These are phyloP conservation scores for Warburgia ugandensis DNA, from an alignment of 164 flowering plant species.

Conservation along the genomic window DNA sequence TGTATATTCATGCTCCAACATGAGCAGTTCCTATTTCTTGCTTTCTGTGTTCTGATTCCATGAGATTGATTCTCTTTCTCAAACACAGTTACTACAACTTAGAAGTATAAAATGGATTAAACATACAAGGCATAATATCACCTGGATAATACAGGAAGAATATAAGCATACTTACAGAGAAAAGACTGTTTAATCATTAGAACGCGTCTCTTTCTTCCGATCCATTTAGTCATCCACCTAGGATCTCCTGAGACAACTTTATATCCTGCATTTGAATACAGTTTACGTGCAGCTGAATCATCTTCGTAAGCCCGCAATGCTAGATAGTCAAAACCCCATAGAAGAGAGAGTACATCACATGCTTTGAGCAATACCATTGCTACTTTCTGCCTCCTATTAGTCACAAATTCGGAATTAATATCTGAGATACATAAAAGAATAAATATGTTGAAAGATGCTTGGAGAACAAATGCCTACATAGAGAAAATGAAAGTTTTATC, in stretches of 20 bases:
- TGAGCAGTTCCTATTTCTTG: too few relatives aligned
- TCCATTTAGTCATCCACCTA: constrained; percentile 57
- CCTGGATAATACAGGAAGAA: too few relatives aligned
- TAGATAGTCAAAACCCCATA: constrained; percentile 68
- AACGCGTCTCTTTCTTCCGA: constrained; percentile 69
- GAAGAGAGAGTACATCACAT: constrained; percentile 43
- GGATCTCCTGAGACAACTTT: constrained; percentile 60
- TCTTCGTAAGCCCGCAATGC: constrained; percentile 75
- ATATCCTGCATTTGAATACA: constrained; percentile 73
- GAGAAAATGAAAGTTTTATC: too few relatives aligned
- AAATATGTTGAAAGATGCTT: too few relatives aligned
- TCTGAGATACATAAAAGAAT: too few relatives aligned
- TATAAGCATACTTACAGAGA: constrained; percentile 6
- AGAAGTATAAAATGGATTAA: too few relatives aligned
- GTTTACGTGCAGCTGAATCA: constrained; percentile 57
- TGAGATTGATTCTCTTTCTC: too few relatives aligned
- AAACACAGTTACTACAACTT: too few relatives aligned
- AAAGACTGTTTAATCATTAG: constrained; percentile 52
- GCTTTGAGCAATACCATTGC: constrained; percentile 74
- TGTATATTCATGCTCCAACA: too few relatives aligned
- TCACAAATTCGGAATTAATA: not conserved
- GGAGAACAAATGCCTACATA: too few relatives aligned
- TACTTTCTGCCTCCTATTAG: constrained; percentile 62
- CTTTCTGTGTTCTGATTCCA: too few relatives aligned
- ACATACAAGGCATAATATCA: too few relatives aligned